Evolutionary conservation across 805 yeast species (phyloP), one percentile per base, ranked within the genome.

Genomic region (Pichia cephalocereana): DNA sequence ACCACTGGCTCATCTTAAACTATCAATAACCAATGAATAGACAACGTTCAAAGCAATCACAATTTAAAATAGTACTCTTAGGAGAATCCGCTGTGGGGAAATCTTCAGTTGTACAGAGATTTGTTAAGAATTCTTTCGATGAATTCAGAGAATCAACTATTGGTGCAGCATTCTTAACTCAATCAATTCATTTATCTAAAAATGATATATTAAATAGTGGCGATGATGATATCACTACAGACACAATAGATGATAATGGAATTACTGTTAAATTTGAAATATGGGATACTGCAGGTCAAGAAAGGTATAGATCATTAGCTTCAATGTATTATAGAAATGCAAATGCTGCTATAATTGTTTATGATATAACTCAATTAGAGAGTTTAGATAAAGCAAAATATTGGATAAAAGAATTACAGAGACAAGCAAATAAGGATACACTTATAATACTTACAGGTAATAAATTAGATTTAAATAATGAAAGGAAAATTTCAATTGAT

Each of bases 311-410:
- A 53, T 79, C 87, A 0, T 68, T 85, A 54, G 86, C 91, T 5
- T 89, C 91, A 31, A 85, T 85, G 89, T 85, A 85, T 65, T 85
- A 85, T 63, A 65, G 95, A 55, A 83, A 83, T 58, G 85, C 90
- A 28, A 83, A 85, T 63, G 84, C 87, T 36, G 93, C 95, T 0
- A 65, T 85, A 39, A 83, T 86, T 17, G 91, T 84, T 3, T 85
- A 79, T 59, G 95, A 85, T 61, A 78, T 85, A 47, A 82, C 90
- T 1, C 80, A 77, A 54, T 71, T 74, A 38, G 71, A 83, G 8
- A 86, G 96, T 2, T 70, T 83, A 47, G 73, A 71, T 43, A 79
- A 81, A 59, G 91, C 91, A 3, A 79, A 81, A 56, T 78, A 79
- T 42, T 85, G 91, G 91, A 80, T 83, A 37, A 80, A 82, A 57